phyloP scores from a whole-genome alignment of 2,329 filamentous ascomycete genomes.

The Hymenoscyphus fructigenus region DNA sequence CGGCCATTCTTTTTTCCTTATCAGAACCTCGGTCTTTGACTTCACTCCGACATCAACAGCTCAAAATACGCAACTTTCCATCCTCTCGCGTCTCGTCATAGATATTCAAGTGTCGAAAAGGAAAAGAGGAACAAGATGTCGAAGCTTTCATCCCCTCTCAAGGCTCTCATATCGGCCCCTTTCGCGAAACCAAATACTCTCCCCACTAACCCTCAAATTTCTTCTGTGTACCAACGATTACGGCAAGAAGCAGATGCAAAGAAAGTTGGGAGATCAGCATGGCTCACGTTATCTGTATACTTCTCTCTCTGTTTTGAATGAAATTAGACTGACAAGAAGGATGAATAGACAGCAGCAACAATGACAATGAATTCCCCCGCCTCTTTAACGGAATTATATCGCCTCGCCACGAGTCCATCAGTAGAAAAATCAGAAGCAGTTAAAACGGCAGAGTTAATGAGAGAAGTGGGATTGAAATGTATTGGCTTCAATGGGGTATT shows the following conservation, averaged over 20 bases:
- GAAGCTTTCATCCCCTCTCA: slow-evolving; percentile 69
- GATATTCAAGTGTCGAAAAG: neutral
- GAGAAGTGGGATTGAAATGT: slow-evolving; percentile 73
- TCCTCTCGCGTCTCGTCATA: neutral
- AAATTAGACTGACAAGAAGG: neutral
- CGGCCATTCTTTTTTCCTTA: slow-evolving; percentile 1
- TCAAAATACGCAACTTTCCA: neutral
- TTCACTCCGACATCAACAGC: neutral
- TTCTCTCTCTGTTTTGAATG: neutral
- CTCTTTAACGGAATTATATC: slow-evolving; percentile 55
- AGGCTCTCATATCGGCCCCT: slow-evolving; percentile 70
- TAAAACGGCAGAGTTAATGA: slow-evolving; percentile 63
- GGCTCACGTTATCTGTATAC: slow-evolving; percentile 63
- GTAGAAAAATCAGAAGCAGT: slow-evolving; percentile 29
- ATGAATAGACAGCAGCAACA: slow-evolving; percentile 67
- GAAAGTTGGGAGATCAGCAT: slow-evolving; percentile 62
- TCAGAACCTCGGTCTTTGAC: slow-evolving; percentile 2
- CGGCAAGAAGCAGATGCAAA: slow-evolving; percentile 61
- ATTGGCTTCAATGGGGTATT: slow-evolving; percentile 70
- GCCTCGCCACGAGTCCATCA: slow-evolving; percentile 27
- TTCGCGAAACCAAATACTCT: slow-evolving; percentile 65
- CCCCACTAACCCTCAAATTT: slow-evolving; percentile 62
- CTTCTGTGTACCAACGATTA: slow-evolving; percentile 63
- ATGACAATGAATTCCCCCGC: slow-evolving; percentile 86
- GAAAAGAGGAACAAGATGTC: slow-evolving; percentile 52